A percentile compares a stretch with the other conserved stretches of the same genome.
These are phyloP conservation scores for Phaffia australis DNA, from an alignment of 768 basidiomycete genomes.

Conservation along the genomic window DNA sequence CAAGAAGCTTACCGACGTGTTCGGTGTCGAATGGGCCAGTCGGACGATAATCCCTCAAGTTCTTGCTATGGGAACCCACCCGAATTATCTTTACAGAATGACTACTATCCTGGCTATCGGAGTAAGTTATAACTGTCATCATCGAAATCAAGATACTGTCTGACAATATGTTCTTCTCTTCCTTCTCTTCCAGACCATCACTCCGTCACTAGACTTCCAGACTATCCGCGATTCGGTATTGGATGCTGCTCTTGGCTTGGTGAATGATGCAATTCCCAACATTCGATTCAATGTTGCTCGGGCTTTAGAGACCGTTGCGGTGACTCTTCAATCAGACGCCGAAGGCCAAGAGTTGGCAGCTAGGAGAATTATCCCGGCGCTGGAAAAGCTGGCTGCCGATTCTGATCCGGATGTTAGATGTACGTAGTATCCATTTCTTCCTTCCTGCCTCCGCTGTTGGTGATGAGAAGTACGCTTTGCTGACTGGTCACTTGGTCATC, in stretches of 20 bases:
- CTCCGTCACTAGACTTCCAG: constrained; percentile 72
- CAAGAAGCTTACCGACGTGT: constrained; percentile 93
- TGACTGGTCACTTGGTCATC: not conserved
- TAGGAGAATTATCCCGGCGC: constrained; percentile 62
- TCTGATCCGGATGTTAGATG: constrained; percentile 88
- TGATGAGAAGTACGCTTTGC: not conserved
- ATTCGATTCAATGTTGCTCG: constrained; percentile 99
- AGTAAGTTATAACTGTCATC: constrained; percentile 46
- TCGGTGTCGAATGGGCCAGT: constrained; percentile 95
- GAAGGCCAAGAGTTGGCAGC: constrained; percentile 68
- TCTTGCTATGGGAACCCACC: constrained; percentile 90
- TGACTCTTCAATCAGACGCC: constrained; percentile 47
- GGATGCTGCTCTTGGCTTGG: constrained; percentile 67
- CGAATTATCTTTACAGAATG: constrained; percentile 95
- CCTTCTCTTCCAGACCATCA: constrained; percentile 60
- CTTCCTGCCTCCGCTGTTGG: not conserved
- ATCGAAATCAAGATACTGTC: not conserved
- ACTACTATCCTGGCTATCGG: constrained; percentile 98
- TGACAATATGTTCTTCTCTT: not conserved
- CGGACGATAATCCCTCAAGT: constrained; percentile 91
- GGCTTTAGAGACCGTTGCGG: constrained; percentile 76
- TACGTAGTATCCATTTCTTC: not conserved
- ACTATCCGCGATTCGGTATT: constrained; percentile 77
- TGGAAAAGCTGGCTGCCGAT: constrained; percentile 80
- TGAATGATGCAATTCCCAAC: constrained; percentile 88